A percentile compares a stretch with the other conserved stretches of the same genome.
Conservation (phyloP, 148 eudicot species). For the Tetragonia tetragonoides region DNA sequence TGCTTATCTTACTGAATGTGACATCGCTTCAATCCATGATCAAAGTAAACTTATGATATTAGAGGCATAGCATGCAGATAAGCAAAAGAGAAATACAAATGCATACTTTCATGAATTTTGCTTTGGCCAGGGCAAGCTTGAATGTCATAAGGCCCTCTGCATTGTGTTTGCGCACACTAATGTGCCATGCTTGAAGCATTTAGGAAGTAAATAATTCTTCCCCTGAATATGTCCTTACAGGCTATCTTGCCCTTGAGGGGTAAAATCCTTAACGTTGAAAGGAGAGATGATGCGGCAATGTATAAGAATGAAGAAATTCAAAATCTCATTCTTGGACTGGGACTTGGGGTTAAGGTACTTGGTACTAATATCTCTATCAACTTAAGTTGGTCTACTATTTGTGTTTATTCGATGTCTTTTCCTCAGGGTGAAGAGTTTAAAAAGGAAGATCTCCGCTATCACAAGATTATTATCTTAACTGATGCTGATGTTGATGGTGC, state of each 20-base stretch:
- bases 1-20: not conserved
- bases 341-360: slow-evolving; percentile 94
- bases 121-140: not conserved
- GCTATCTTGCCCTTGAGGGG: slow-evolving; percentile 96
- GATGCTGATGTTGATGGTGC: slow-evolving; percentile 99
- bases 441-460: slow-evolving; percentile 85
- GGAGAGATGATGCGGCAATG: slow-evolving; percentile 95
- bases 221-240: slow-evolving; percentile 39
- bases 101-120: not conserved
- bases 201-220: not conserved
- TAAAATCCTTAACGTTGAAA: slow-evolving; percentile 89
- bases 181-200: not conserved
- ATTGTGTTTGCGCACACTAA: not conserved
- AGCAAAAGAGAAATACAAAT: not conserved
- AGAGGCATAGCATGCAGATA: not conserved
- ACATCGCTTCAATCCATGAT: not conserved
- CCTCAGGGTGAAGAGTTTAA: slow-evolving; percentile 93
- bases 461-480: slow-evolving; percentile 91
- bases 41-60: not conserved
- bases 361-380: not conserved
- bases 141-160: not conserved
- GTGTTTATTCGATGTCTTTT: slow-evolving; percentile 20
- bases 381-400: slow-evolving; percentile 9
- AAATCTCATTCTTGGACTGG: slow-evolving; percentile 83
- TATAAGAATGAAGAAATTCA: slow-evolving; percentile 95